Evolutionary conservation across 2,329 filamentous ascomycete species (phyloP).

Genomic region (Cercospora berteroae): DNA sequence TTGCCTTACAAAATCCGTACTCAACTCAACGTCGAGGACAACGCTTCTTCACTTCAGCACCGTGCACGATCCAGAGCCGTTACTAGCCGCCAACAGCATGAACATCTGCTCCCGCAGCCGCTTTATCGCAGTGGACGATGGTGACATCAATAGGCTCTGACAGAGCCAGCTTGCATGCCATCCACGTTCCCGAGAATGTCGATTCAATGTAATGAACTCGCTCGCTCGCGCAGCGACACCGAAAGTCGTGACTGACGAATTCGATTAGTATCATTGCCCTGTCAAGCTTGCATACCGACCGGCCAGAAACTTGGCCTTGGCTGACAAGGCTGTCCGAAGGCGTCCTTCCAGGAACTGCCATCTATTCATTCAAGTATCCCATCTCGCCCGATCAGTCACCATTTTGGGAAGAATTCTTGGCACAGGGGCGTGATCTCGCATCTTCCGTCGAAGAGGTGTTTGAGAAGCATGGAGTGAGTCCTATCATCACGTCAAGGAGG

Average conservation of each 20-base stretch:
- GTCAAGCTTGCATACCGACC: neutral
- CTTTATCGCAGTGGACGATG: neutral
- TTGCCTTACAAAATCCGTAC: neutral
- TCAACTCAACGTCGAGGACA: neutral
- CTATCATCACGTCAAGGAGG: too few relatives aligned
- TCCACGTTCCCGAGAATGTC: neutral
- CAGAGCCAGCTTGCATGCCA: neutral
- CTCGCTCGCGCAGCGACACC: neutral
- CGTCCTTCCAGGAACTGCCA: neutral
- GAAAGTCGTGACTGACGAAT: neutral
- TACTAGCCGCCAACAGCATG: neutral
- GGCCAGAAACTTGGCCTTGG: neutral
- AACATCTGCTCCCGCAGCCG: neutral
- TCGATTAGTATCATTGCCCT: neutral
- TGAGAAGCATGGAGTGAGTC: neutral
- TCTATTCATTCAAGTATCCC: neutral
- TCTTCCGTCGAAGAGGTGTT: neutral
- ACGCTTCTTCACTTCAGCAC: neutral
- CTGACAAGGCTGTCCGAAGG: neutral
- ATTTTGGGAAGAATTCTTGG: neutral
- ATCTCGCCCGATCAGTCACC: neutral
- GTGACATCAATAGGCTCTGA: neutral
- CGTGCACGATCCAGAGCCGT: neutral
- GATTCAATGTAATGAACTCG: neutral
- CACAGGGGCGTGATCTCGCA: neutral